A percentile compares a stretch with the other conserved stretches of the same genome.
Conservation (phyloP, 495 filamentous ascomycete species). For the Astrocystis sublimbata region DNA sequence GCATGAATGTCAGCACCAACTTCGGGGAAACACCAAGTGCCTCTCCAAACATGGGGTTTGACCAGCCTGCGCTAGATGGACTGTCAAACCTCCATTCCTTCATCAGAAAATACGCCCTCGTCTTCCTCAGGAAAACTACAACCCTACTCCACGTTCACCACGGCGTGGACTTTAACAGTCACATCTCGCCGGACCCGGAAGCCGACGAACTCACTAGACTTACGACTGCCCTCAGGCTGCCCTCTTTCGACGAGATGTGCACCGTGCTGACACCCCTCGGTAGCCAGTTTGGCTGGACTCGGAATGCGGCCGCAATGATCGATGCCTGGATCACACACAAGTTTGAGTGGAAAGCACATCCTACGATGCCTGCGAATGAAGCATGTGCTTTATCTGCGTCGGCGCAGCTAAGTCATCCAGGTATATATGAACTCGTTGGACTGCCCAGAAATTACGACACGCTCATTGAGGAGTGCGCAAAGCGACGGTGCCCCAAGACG, state of each 20-base stretch:
- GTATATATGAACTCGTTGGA: conserved; percentile 90
- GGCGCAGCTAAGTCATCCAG: conserved; percentile 71
- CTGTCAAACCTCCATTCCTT: conserved; percentile 46
- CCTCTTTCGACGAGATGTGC: conserved; percentile 78
- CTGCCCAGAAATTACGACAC: conserved; percentile 88
- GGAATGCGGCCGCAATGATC: conserved; percentile 45
- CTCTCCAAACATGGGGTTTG: conserved; percentile 39
- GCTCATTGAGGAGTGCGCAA: conserved; percentile 89
- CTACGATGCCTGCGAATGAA: background rate
- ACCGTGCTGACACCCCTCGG: conserved; percentile 46
- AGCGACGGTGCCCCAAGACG: conserved; percentile 79
- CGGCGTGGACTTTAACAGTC: conserved; percentile 82
- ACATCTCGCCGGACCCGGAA: conserved; percentile 63
- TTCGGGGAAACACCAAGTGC: conserved; percentile 11
- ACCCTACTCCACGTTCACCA: conserved; percentile 85
- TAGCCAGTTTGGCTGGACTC: conserved; percentile 42
- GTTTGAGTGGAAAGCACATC: conserved; percentile 26
- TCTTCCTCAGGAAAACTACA: conserved; percentile 82
- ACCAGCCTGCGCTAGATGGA: conserved; percentile 44
- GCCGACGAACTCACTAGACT: conserved; percentile 81
- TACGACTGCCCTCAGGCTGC: conserved; percentile 69
- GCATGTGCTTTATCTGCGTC: conserved; percentile 31
- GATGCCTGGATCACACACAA: conserved; percentile 79
- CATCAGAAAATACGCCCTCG: conserved; percentile 78
- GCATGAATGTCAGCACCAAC: conserved; percentile 28